Evolutionary conservation across 1,284 basidiomycete genomes (phyloP), one percentile per base, ranked within the genome.

Genomic region (Rhodotorula sp.): DNA sequence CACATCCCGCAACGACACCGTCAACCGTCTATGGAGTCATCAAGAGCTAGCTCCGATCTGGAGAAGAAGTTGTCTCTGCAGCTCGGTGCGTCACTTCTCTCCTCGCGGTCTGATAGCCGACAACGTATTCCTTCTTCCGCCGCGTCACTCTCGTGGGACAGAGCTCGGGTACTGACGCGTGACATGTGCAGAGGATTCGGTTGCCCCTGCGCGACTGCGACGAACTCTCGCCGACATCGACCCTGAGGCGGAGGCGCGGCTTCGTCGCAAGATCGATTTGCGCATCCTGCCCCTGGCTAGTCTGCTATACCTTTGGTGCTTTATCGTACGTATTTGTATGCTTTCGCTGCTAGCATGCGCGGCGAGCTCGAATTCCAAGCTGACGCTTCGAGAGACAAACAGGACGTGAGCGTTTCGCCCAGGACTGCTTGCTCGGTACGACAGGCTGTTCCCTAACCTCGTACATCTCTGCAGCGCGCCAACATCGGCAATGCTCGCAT

Each of bases 171-270:
- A 2, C 21, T 21, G 23, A 23, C 50, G 12, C 38, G 1, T 43
- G 38, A 43, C 10, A 43, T 43, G 23, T 26, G 50, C 50, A 52
- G 50, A 52, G 50, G 21, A 21, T n/a, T 52, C 50, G 23, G 50
- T n/a, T 52, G 21, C 50, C 10, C n/a, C 50, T 14, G 23, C 21
- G 3, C 21, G 10, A 23, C 50, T 14, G 23, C 50, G 21, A n/a
- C 50, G 23, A 0, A 52, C 50, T 4, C 50, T 52, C n/a, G 50
- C 50, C 28, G 59, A 47, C 8, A 81, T 81, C 60, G 81, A 83
- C 70, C 79, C 81, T 62, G 66, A 64, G 8, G 74, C 66, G 2
- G 72, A 77, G 60, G 64, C 52, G 14, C 38, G 45, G 12, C 66
- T 64, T 23, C 52, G 54, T 16, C 64, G 66, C 31, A 68, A 80